Conservation (phyloP, 2,329 filamentous ascomycete species). For the Aspergillus pseudonomiae region DNA sequence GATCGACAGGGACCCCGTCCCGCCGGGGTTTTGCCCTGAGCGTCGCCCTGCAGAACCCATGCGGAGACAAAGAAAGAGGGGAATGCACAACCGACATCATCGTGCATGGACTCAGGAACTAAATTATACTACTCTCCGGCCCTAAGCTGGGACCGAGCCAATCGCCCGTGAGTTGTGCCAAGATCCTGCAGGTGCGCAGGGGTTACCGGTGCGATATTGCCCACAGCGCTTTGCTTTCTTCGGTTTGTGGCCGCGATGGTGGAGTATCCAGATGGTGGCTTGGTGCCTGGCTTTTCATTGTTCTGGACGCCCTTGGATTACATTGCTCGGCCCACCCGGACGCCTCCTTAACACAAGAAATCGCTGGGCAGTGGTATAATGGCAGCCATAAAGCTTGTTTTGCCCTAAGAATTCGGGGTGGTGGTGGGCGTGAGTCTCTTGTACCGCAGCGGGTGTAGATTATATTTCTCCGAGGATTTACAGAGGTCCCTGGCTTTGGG, state of each 20-base stretch:
- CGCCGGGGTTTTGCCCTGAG: conserved; percentile 3
- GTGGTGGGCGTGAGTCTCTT: background rate
- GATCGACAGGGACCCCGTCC: background rate
- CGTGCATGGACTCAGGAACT: background rate
- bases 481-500: background rate
- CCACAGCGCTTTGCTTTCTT: background rate
- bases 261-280: background rate
- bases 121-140: background rate
- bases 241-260: background rate
- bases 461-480: background rate
- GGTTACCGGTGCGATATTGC: background rate
- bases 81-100: background rate
- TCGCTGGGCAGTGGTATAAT: background rate
- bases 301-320: background rate
- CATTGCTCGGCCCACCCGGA: background rate
- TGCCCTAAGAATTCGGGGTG: too few relatives aligned
- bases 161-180: background rate
- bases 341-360: background rate
- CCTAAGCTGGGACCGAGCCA: background rate
- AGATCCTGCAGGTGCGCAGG: background rate
- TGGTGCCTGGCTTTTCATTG: background rate
- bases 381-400: conserved; percentile 1
- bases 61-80: background rate
- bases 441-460: background rate
- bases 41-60: background rate